Evolutionary conservation across 345 rosid species (phyloP).

Genomic region (Toxicodendron radicans): DNA sequence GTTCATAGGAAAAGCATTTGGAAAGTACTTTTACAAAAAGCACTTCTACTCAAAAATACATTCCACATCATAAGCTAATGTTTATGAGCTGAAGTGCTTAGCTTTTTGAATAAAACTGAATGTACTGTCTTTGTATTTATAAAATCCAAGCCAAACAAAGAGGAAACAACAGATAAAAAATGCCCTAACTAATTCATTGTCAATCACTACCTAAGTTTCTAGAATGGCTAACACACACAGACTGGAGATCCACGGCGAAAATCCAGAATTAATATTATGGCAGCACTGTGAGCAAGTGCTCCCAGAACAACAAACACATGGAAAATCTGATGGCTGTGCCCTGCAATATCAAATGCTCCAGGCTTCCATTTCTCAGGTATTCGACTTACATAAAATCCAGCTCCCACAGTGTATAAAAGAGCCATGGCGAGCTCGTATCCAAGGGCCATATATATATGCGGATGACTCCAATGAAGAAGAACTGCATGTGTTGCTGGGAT

Average conservation of each 20-base stretch:
- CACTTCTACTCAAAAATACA: not conserved
- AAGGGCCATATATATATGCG: conserved; percentile 53
- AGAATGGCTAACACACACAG: conserved; percentile 27
- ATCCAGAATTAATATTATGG: conserved; percentile 72
- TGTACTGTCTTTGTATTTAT: too few relatives aligned
- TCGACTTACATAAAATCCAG: conserved; percentile 61
- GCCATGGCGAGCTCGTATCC: conserved; percentile 82
- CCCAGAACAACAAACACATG: conserved; percentile 88
- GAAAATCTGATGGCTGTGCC: conserved; percentile 97
- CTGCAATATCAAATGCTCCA: conserved; percentile 86
- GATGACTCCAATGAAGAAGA: conserved; percentile 65
- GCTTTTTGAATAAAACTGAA: too few relatives aligned
- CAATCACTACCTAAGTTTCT: not conserved
- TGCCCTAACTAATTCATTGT: too few relatives aligned
- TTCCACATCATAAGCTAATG: too few relatives aligned
- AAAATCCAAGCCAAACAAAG: too few relatives aligned
- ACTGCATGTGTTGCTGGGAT: conserved; percentile 79
- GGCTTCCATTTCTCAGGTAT: conserved; percentile 95
- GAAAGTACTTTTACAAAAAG: not conserved
- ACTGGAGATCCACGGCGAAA: conserved; percentile 65
- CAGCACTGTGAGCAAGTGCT: conserved; percentile 80
- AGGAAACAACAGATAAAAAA: too few relatives aligned
- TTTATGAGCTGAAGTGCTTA: too few relatives aligned
- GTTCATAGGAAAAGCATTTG: not conserved
- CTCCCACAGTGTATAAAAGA: conserved; percentile 67